These are phyloP conservation scores for Phoma sp. DNA, from an alignment of 2,329 filamentous ascomycete species.

Conservation along the genomic window DNA sequence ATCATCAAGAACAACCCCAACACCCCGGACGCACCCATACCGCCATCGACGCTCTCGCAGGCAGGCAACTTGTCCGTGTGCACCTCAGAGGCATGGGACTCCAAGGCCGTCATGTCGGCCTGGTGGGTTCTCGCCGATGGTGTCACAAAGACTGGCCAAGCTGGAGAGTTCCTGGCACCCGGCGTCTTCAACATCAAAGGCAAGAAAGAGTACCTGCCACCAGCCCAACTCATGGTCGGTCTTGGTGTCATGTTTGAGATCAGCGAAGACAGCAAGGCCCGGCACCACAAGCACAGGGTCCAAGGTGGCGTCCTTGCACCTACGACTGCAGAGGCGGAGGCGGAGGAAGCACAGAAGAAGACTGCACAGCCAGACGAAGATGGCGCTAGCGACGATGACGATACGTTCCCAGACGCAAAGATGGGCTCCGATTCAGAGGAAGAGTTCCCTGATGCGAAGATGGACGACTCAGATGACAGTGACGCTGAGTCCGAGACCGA, in stretches of 20 bases:
- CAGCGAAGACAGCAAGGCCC: conserved; percentile 82
- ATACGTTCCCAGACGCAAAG: conserved; percentile 54
- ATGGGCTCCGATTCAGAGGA: conserved; percentile 50
- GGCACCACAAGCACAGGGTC: conserved; percentile 76
- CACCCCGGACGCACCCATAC: conserved; percentile 82
- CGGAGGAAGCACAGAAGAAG: conserved; percentile 24
- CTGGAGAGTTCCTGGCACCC: conserved; percentile 77
- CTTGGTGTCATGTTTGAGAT: conserved; percentile 88
- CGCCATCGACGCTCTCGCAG: conserved; percentile 88
- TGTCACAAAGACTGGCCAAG: conserved; percentile 81
- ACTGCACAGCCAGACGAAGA: conserved; percentile 28
- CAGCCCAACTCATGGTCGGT: conserved; percentile 84
- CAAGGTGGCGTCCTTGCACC: conserved; percentile 46
- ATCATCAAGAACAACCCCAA: conserved; percentile 86
- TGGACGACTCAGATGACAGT: conserved; percentile 46
- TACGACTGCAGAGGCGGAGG: conserved; percentile 31
- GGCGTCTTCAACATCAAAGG: conserved; percentile 83
- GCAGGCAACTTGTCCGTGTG: conserved; percentile 85
- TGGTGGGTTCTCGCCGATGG: conserved; percentile 95
- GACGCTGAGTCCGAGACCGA: conserved; percentile 43
- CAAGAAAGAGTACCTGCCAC: conserved; percentile 89
- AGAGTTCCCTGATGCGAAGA: conserved; percentile 52
- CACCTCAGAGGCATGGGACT: conserved; percentile 91
- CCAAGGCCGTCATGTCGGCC: conserved; percentile 91
- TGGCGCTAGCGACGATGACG: conserved; percentile 49